phyloP scores from a whole-genome alignment of 345 rosid genomes.

The Eucalyptus melliodora region DNA sequence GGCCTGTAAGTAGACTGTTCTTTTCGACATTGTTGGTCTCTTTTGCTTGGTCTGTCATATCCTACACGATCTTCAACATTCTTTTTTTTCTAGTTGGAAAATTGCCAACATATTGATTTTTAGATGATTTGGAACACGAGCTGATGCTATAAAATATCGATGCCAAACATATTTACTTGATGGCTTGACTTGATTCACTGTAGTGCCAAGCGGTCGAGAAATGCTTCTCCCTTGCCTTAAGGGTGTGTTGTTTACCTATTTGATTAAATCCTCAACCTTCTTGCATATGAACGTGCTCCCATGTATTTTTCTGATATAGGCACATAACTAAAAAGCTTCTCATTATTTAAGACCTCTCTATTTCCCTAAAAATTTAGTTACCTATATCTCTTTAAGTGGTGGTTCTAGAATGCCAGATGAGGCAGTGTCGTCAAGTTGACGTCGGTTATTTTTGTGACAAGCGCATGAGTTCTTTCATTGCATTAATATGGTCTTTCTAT shows the following conservation, averaged over 20 bases:
- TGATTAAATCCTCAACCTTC: not conserved
- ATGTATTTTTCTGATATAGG: not conserved
- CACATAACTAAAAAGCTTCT: not conserved
- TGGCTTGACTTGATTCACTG: not conserved
- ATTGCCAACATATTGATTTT: not conserved
- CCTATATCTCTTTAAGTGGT: not conserved
- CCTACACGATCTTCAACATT: not conserved
- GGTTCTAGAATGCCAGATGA: not conserved
- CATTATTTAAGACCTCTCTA: not conserved
- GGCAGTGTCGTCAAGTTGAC: not conserved
- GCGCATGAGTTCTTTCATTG: not conserved
- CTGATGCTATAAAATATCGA: not conserved
- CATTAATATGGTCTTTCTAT: not conserved
- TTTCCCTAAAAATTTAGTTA: not conserved
- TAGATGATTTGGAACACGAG: not conserved
- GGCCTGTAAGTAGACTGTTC: not conserved
- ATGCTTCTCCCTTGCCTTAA: not conserved
- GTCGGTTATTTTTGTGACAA: not conserved
- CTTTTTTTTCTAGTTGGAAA: not conserved
- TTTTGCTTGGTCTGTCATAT: not conserved
- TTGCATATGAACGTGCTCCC: not conserved
- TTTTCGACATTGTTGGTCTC: not conserved
- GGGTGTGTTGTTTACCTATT: not conserved
- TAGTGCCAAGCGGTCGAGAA: not conserved
- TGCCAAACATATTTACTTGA: not conserved